These are phyloP conservation scores for Phytophthora megakarya DNA, from an alignment of 352 stramenopile genomes.

Conservation along the genomic window DNA sequence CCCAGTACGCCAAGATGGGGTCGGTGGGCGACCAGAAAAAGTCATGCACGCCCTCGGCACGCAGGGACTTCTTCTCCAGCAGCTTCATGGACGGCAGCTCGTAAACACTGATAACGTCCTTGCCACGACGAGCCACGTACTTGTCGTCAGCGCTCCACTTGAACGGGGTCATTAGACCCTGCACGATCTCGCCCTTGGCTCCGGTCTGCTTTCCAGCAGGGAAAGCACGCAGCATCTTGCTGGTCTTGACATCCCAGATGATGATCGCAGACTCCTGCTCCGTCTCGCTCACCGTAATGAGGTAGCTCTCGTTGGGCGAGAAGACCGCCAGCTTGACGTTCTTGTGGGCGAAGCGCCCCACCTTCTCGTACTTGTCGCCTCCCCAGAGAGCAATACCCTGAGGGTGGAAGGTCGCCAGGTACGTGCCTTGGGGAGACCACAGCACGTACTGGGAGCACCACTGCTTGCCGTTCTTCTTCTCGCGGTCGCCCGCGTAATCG, in stretches of 20 bases:
- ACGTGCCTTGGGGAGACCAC: constrained; percentile 97
- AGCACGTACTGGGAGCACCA: constrained; percentile 99
- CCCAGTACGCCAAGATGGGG: constrained; percentile 97
- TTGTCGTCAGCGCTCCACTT: constrained; percentile 97
- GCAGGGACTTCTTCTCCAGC: constrained; percentile 97
- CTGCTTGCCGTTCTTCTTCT: constrained; percentile 95
- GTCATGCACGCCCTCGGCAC: constrained; percentile 94
- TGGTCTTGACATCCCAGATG: constrained; percentile 95
- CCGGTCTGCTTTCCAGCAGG: constrained; percentile 78
- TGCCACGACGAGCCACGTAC: constrained; percentile 95
- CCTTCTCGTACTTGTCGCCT: constrained; percentile 96
- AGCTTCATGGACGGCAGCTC: constrained; percentile 97
- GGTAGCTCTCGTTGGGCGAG: constrained; percentile 96
- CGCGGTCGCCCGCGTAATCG: constrained; percentile 95
- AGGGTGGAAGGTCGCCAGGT: constrained; percentile 97
- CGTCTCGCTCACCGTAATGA: constrained; percentile 96
- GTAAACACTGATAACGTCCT: constrained; percentile 94
- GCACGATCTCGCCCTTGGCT: constrained; percentile 73
- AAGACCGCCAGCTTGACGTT: constrained; percentile 96
- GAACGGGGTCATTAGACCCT: constrained; percentile 87
- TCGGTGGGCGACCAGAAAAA: constrained; percentile 98
- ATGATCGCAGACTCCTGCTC: constrained; percentile 95
- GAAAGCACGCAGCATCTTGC: constrained; percentile 87
- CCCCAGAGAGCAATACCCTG: constrained; percentile 98
- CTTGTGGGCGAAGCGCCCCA: constrained; percentile 95